phyloP scores from a whole-genome alignment of 2,329 filamentous ascomycete species.

The Venturia nashicola region DNA sequence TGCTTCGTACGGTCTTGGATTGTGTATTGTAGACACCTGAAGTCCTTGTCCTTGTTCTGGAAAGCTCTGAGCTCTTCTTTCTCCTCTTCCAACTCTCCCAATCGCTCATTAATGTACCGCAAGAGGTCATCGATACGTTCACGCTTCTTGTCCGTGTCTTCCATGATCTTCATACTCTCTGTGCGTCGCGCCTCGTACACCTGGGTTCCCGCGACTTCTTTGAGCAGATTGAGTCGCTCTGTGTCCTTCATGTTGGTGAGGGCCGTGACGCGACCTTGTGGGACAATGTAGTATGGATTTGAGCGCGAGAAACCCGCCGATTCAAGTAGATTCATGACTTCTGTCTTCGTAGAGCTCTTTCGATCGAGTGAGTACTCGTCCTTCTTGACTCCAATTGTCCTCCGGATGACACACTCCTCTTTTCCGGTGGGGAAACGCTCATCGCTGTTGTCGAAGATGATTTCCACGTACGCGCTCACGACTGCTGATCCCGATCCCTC shows the following conservation, averaged over 20 bases:
- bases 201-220: constrained; percentile 96
- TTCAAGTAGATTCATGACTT: constrained; percentile 91
- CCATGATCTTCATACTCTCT: constrained; percentile 93
- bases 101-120: constrained; percentile 79
- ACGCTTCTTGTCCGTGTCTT: constrained; percentile 88
- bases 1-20: constrained; percentile 85
- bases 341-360: constrained; percentile 87
- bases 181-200: constrained; percentile 87
- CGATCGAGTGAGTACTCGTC: constrained; percentile 97
- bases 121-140: constrained; percentile 89
- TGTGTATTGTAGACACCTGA: constrained; percentile 85
- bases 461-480: constrained; percentile 98
- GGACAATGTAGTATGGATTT: constrained; percentile 98
- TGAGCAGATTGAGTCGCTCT: constrained; percentile 77
- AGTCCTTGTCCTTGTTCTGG: constrained; percentile 88
- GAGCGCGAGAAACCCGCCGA: constrained; percentile 93
- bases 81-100: constrained; percentile 86
- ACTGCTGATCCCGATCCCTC: constrained; percentile 96
- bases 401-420: constrained; percentile 77
- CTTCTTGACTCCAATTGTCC: constrained; percentile 94
- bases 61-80: constrained; percentile 91
- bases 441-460: constrained; percentile 97
- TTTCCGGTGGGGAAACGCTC: constrained; percentile 90
- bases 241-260: constrained; percentile 98
- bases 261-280: constrained; percentile 88